Conservation (phyloP, 495 filamentous ascomycete species). For the Penicillium lagena region DNA sequence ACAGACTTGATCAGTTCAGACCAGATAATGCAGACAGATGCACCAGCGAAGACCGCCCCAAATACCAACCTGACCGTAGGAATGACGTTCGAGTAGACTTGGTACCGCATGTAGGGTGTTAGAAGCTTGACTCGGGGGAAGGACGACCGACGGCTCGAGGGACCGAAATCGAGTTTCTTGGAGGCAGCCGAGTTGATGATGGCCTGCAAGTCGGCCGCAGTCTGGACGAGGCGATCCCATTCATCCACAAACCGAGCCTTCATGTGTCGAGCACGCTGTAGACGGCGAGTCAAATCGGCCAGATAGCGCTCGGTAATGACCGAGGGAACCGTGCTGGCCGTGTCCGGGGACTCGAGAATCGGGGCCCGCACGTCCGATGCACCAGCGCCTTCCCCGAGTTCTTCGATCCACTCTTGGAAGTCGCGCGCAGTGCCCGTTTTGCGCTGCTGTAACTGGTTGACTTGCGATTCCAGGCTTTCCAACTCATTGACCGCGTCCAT, state of each 20-base stretch:
- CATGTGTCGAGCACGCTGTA: conserved; percentile 75
- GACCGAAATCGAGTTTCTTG: conserved; percentile 69
- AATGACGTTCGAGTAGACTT: conserved; percentile 62
- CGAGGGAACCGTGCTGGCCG: conserved; percentile 49
- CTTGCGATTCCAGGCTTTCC: conserved; percentile 74
- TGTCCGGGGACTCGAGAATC: conserved; percentile 29
- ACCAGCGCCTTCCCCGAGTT: conserved; percentile 67
- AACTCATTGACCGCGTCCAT: conserved; percentile 76
- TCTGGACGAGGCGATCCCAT: conserved; percentile 73
- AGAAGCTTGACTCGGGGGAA: conserved; percentile 50
- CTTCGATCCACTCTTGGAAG: conserved; percentile 94
- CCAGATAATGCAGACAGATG: conserved; percentile 81
- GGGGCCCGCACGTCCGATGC: conserved; percentile 56
- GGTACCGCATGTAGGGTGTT: conserved; percentile 81
- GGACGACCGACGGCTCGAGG: conserved; percentile 49
- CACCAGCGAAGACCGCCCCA: conserved; percentile 59
- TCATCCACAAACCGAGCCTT: conserved; percentile 75
- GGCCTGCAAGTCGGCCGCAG: conserved; percentile 67
- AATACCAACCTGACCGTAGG: conserved; percentile 57
- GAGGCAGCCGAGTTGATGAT: conserved; percentile 80
- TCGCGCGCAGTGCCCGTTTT: conserved; percentile 77
- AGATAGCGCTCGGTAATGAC: conserved; percentile 92
- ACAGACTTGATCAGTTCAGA: conserved; percentile 80
- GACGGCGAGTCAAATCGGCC: conserved; percentile 76
- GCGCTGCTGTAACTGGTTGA: conserved; percentile 66